phyloP scores from a whole-genome alignment of 2,329 filamentous ascomycete genomes.

The Periconia macrospinosa region DNA sequence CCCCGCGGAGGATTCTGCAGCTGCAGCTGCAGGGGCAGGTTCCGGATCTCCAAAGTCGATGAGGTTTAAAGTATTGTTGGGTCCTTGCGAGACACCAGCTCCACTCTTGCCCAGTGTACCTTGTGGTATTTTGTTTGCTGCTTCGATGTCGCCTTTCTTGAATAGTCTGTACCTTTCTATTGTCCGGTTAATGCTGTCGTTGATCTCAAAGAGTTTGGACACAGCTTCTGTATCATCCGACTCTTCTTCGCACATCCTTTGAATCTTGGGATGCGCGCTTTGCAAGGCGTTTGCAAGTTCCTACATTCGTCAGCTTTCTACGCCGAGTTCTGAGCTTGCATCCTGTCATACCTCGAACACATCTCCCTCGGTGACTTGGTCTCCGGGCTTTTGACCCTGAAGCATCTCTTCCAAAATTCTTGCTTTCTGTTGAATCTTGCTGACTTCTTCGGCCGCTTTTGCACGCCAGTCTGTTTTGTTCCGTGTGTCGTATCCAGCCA shows the following conservation, averaged over 20 bases:
- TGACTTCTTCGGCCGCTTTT: constrained; percentile 93
- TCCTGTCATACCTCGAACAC: constrained; percentile 61
- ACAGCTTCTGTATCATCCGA: constrained; percentile 96
- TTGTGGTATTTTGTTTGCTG: constrained; percentile 78
- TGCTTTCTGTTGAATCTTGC: constrained; percentile 94
- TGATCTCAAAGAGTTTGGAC: constrained; percentile 92
- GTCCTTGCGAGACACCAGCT: constrained; percentile 65
- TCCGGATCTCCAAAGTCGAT: constrained; percentile 83
- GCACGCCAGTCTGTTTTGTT: constrained; percentile 97
- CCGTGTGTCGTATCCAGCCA: constrained; percentile 95
- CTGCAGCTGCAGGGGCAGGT: constrained; percentile 51
- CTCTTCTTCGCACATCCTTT: constrained; percentile 99
- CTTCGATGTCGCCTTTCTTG: constrained; percentile 91
- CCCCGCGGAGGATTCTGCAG: constrained; percentile 35
- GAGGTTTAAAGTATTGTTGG: constrained; percentile 79
- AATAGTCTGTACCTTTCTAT: constrained; percentile 94
- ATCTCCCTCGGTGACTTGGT: constrained; percentile 71
- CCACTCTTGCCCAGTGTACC: constrained; percentile 72
- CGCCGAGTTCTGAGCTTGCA: constrained; percentile 25
- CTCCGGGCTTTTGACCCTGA: constrained; percentile 78
- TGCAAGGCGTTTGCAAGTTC: constrained; percentile 87
- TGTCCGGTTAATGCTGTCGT: constrained; percentile 97
- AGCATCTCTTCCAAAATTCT: constrained; percentile 89
- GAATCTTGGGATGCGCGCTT: constrained; percentile 96
- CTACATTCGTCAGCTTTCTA: constrained; percentile 44